A percentile compares a stretch with the other conserved stretches of the same genome.
phyloP scores from a whole-genome alignment of 345 rosid species.

The Acer campestre region DNA sequence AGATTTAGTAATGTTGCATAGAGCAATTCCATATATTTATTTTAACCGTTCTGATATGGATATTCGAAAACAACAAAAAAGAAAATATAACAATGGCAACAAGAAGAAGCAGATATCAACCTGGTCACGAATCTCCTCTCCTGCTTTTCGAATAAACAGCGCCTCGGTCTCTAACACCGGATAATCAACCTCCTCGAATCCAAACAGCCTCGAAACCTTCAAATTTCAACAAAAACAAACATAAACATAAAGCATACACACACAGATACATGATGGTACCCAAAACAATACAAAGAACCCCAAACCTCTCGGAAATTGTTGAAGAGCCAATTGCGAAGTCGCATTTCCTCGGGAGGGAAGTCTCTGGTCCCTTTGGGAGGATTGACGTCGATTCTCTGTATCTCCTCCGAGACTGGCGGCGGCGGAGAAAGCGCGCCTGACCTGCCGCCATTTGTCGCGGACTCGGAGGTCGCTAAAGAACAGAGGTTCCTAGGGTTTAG shows the following conservation, averaged over 20 bases:
- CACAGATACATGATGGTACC: background rate
- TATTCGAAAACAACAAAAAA: background rate
- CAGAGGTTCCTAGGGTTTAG: slow-evolving; percentile 34
- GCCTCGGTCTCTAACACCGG: slow-evolving; percentile 91
- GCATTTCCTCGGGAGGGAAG: slow-evolving; percentile 93
- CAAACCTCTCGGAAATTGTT: slow-evolving; percentile 78
- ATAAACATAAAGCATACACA: background rate
- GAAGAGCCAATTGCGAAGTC: slow-evolving; percentile 92
- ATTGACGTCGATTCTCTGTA: slow-evolving; percentile 75
- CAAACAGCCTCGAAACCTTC: slow-evolving; percentile 51
- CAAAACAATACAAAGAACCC: background rate
- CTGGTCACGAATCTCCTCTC: slow-evolving; percentile 95
- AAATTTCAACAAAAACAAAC: background rate
- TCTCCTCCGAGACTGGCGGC: slow-evolving; percentile 44
- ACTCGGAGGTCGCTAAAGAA: slow-evolving; percentile 34
- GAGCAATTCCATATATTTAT: background rate
- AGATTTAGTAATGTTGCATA: background rate
- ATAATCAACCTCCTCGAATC: slow-evolving; percentile 89
- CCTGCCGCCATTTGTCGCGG: slow-evolving; percentile 48
- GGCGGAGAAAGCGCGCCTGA: slow-evolving; percentile 63
- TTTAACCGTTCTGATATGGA: background rate
- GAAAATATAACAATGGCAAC: background rate
- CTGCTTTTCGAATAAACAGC: slow-evolving; percentile 84
- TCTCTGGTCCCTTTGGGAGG: slow-evolving; percentile 96
- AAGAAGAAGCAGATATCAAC: slow-evolving; percentile 31